Evolutionary conservation across 1,139 yeast genomes (phyloP).

Genomic region (Candida sp.): DNA sequence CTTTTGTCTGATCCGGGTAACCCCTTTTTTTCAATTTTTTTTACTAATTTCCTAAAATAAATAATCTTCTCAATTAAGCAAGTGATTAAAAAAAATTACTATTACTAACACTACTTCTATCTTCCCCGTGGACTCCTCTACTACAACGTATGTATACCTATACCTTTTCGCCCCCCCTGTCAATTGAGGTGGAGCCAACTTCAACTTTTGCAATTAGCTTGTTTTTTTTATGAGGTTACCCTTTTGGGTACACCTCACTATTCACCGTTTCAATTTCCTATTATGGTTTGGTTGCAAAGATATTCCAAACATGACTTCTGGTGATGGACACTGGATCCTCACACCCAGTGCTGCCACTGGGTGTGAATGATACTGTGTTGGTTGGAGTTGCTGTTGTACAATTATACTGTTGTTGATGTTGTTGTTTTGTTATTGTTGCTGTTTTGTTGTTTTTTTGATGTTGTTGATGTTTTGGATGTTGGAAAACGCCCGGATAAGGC

Average conservation of each 20-base stretch:
- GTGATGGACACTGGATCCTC: too few relatives aligned
- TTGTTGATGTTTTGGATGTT: background rate
- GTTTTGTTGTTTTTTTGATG: background rate
- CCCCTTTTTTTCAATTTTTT: background rate
- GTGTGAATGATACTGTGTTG: background rate
- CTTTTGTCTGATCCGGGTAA: constrained; percentile 1
- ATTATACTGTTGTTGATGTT: background rate
- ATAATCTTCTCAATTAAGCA: background rate
- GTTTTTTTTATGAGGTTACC: constrained; percentile 2
- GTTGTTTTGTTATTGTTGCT: background rate
- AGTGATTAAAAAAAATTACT: background rate
- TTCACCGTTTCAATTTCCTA: constrained; percentile 3
- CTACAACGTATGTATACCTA: background rate
- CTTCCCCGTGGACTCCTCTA: background rate
- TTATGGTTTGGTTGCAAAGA: constrained; percentile 1
- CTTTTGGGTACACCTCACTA: constrained; percentile 3
- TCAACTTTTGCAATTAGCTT: background rate
- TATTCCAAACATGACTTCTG: background rate
- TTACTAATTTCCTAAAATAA: background rate
- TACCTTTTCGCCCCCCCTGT: background rate
- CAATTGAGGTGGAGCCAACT: background rate
- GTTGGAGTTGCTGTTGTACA: background rate
- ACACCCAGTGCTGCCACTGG: background rate
- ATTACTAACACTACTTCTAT: background rate
- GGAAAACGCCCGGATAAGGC: background rate